Percentiles rank a stretch among this genome's conserved stretches.
Evolutionary conservation across 805 yeast species (phyloP).

Genomic region (Hanseniaspora vineae): DNA sequence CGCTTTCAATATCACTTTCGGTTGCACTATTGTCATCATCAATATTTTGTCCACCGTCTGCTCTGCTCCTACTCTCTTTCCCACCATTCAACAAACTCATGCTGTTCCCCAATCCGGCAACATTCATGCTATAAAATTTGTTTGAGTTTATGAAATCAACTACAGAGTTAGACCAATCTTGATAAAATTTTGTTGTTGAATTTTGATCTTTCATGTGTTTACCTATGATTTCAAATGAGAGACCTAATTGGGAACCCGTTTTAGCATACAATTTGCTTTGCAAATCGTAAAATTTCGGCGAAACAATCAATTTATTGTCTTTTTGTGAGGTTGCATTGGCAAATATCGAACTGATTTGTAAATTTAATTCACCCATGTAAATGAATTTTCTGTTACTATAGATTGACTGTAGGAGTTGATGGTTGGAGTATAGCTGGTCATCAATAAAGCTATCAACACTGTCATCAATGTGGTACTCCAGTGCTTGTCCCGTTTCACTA

Average conservation of each 20-base stretch:
- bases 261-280: not conserved
- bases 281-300: not conserved
- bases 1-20: not conserved
- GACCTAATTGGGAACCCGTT: not conserved
- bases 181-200: not conserved
- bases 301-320: not conserved
- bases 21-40: not conserved
- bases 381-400: not conserved
- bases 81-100: too few relatives aligned
- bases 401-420: not conserved
- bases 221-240: not conserved
- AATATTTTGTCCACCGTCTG: too few relatives aligned
- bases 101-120: not conserved
- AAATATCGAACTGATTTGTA: not conserved
- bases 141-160: not conserved
- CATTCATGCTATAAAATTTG: not conserved
- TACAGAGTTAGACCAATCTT: not conserved
- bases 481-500: not conserved
- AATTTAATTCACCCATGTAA: not conserved
- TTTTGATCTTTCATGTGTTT: not conserved
- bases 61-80: too few relatives aligned
- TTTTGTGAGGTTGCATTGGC: not conserved
- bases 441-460: not conserved
- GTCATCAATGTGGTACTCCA: not conserved
- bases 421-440: not conserved